Percentiles rank a stretch among this genome's conserved stretches.
Evolutionary conservation across 148 eudicot genomes (phyloP).

Genomic region (Simmondsia chinensis): DNA sequence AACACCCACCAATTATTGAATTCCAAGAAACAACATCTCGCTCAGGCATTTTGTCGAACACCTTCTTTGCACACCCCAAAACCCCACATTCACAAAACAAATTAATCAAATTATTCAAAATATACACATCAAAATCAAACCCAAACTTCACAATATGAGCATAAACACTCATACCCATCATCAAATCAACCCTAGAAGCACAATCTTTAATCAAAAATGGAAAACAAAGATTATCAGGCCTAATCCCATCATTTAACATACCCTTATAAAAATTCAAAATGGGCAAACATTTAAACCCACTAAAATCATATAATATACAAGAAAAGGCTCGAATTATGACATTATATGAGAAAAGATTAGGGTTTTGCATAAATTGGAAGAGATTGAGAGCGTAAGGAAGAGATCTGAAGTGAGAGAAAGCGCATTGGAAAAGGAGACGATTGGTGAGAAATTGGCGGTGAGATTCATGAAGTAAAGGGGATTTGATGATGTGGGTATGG

Average conservation of each 20-base stretch:
- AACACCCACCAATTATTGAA: conserved; percentile 48
- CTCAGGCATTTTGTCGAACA: conserved; percentile 51
- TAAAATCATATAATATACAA: conserved; percentile 12
- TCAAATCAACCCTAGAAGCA: conserved; percentile 24
- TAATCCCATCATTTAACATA: conserved; percentile 26
- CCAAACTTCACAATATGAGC: conserved; percentile 39
- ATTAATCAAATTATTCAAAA: conserved; percentile 39
- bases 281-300: conserved; percentile 13
- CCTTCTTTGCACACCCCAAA: conserved; percentile 26
- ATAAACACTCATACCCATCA: conserved; percentile 34
- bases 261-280: conserved; percentile 27
- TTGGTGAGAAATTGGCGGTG: conserved; percentile 49
- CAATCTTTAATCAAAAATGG: conserved; percentile 60
- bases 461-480: conserved; percentile 19
- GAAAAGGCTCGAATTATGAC: conserved; percentile 58
- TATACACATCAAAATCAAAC: conserved; percentile 26
- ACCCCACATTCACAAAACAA: conserved; percentile 33
- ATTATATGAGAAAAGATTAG: conserved; percentile 53
- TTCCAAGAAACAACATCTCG: conserved; percentile 71
- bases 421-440: conserved; percentile 55
- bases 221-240: conserved; percentile 26
- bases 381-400: conserved; percentile 39
- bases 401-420: conserved; percentile 32
- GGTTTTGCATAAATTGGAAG: conserved; percentile 21
- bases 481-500: conserved; percentile 43